A percentile compares a stretch with the other conserved stretches of the same genome.
phyloP scores from a whole-genome alignment of 352 stramenopile species.

The Globisporangium paddicum region DNA sequence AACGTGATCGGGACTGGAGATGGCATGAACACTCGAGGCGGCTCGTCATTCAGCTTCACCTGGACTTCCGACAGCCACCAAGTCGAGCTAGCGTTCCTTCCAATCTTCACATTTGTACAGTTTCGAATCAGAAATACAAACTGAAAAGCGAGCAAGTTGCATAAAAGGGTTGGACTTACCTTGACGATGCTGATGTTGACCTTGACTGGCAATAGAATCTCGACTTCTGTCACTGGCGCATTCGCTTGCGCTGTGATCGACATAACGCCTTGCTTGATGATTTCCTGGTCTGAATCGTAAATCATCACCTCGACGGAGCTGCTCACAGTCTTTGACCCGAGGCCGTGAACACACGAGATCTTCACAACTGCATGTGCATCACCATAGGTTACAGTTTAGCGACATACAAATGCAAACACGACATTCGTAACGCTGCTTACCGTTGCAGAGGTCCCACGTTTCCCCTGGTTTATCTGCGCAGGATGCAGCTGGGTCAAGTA shows the following conservation, averaged over 20 bases:
- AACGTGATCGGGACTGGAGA: slow-evolving; percentile 14
- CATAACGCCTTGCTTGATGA: slow-evolving; percentile 10
- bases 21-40: slow-evolving; percentile 8
- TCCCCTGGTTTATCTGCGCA: slow-evolving; percentile 13
- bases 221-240: background rate
- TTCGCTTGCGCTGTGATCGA: slow-evolving; percentile 4
- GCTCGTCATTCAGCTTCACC: slow-evolving; percentile 24
- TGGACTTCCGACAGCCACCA: slow-evolving; percentile 30
- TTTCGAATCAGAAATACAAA: background rate
- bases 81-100: slow-evolving; percentile 7
- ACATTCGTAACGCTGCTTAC: slow-evolving; percentile 8
- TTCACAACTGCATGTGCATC: slow-evolving; percentile 18
- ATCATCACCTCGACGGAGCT: slow-evolving; percentile 16
- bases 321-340: slow-evolving; percentile 1
- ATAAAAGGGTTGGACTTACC: background rate
- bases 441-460: slow-evolving; percentile 35
- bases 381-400: background rate
- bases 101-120: slow-evolving; percentile 9
- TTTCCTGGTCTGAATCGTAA: slow-evolving; percentile 14
- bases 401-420: background rate
- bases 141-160: background rate
- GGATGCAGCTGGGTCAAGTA: slow-evolving; percentile 12
- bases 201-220: slow-evolving; percentile 2
- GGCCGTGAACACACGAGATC: slow-evolving; percentile 22
- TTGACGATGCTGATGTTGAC: slow-evolving; percentile 10